These are phyloP conservation scores for Colletotrichum orchidophilum DNA, from an alignment of 2,329 filamentous ascomycete species.

Conservation along the genomic window DNA sequence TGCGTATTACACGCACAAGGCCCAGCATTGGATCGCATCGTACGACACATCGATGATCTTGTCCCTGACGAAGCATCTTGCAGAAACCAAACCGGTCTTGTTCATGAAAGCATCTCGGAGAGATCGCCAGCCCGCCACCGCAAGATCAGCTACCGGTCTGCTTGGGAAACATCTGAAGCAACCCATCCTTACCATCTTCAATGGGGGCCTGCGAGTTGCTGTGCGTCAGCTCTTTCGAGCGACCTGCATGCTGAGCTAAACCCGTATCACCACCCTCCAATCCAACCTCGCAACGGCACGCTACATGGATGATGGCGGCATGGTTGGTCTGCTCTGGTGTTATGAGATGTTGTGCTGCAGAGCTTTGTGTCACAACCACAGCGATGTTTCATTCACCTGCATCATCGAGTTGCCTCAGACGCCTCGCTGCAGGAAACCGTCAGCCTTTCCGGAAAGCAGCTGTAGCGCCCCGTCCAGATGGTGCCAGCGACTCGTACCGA, in stretches of 20 bases:
- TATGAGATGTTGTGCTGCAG: constrained; percentile 20
- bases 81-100: constrained; percentile 16
- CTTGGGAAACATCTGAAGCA: constrained; percentile 1
- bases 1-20: constrained; percentile 7
- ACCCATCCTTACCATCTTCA: constrained; percentile 6
- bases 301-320: constrained; percentile 16
- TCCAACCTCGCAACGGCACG: constrained; percentile 24
- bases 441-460: constrained; percentile 32
- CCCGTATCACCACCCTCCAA: constrained; percentile 24
- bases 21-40: constrained; percentile 21
- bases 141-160: constrained; percentile 28
- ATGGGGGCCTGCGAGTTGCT: constrained; percentile 12
- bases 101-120: constrained; percentile 16
- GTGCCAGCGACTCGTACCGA: constrained; percentile 19
- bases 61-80: constrained; percentile 18
- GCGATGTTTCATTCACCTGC: constrained; percentile 30
- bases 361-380: constrained; percentile 26
- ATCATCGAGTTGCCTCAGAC: constrained; percentile 32
- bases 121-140: constrained; percentile 28
- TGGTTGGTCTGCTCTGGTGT: constrained; percentile 19
- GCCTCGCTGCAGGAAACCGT: constrained; percentile 19
- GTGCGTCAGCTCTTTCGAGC: constrained; percentile 28
- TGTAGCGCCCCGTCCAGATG: constrained; percentile 30
- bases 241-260: constrained; percentile 31
- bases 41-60: constrained; percentile 25